Base-by-base conservation (phyloP, 2,329 filamentous ascomycete species). In the Coniella vitis region DNA sequence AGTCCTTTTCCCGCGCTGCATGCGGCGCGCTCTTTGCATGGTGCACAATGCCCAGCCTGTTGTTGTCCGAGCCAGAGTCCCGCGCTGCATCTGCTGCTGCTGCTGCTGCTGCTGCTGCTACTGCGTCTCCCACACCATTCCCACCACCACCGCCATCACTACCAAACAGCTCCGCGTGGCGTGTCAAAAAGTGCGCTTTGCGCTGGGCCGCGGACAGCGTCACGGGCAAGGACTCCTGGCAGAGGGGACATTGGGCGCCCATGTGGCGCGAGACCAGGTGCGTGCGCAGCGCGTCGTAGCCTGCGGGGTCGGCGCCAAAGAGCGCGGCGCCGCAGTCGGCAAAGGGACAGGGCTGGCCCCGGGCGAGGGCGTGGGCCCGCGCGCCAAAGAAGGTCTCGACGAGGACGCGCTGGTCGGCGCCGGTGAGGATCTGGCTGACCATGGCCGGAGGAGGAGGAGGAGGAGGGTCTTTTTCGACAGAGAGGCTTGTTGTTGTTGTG, bases 391-490 rank as follows among this genome's bases (percentile, higher is more conserved):
- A 58, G 44, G 65, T 58, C 1, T 56, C 56, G 43, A 72, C 66
- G 1, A 73, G 58, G 4, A 60, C 55, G 2, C 58, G 61, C 43
- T 68, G 61, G 52, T 74, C 70, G 0, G 62, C 67, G 0, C 65
- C 63, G 0, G 71, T 75, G 47, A 72, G 56, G 14, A 72, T 58
- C 1, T 60, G 64, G 20, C 65, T 61, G 14, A 62, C 64, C 14
- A 69, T 56, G 39, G 64, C 62, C n/a, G n/a, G n/a, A n/a, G n/a
- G n/a, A n/a, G n/a, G 25, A 29, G 25, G 5, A 29, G 5, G 25
- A 10, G 25, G 25, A 1, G 71, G 69, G 21, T 69, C 55, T 25
- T 58, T 60, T 16, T 58, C 49, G 1, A 47, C 42, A 12, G 45
- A 48, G 21, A 55, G 31, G 38, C 57, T 53, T 35, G 22, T 40